These are phyloP conservation scores for Fusarium penzigii DNA, from an alignment of 2,329 filamentous ascomycete species.

Conservation along the genomic window DNA sequence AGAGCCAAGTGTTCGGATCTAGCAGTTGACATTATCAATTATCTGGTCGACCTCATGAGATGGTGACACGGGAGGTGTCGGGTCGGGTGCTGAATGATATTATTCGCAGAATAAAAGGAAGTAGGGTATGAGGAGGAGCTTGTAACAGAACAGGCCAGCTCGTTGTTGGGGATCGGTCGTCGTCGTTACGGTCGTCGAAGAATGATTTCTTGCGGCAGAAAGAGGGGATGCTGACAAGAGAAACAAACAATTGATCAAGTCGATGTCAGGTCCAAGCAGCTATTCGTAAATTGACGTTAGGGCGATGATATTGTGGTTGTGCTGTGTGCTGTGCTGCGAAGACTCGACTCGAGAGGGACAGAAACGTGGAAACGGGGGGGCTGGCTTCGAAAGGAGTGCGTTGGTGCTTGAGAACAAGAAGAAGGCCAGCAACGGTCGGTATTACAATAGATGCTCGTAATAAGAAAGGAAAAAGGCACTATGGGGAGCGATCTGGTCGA, in stretches of 20 bases:
- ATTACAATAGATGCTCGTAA: slow-evolving; percentile 37
- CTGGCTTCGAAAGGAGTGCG: slow-evolving; percentile 28
- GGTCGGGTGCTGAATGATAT: slow-evolving; percentile 29
- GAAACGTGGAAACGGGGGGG: slow-evolving; percentile 24
- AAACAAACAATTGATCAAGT: slow-evolving; percentile 21
- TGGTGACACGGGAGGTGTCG: slow-evolving; percentile 27
- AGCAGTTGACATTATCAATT: slow-evolving; percentile 93
- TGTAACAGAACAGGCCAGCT: no score
- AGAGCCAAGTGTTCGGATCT: slow-evolving; percentile 86
- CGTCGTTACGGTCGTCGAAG: slow-evolving; percentile 2
- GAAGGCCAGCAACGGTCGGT: slow-evolving; percentile 33
- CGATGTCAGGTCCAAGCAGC: slow-evolving; percentile 21
- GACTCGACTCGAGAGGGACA: slow-evolving; percentile 23
- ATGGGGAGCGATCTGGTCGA: slow-evolving; percentile 15
- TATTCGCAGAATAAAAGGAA: slow-evolving; percentile 21
- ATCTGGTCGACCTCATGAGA: slow-evolving; percentile 56
- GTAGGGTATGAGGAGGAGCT: no score
- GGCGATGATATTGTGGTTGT: slow-evolving; percentile 13
- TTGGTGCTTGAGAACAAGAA: slow-evolving; percentile 24
- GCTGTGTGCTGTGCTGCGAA: slow-evolving; percentile 16
- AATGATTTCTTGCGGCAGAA: neutral
- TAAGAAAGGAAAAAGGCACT: slow-evolving; percentile 26
- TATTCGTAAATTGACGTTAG: slow-evolving; percentile 12
- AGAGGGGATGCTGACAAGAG: slow-evolving; percentile 11
- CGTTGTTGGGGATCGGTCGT: slow-evolving; percentile 1